Percentiles rank a stretch among this genome's conserved stretches.
These are phyloP conservation scores for Backusella morwellensis DNA, from an alignment of 192 early-diverging fungal species.

Conservation along the genomic window DNA sequence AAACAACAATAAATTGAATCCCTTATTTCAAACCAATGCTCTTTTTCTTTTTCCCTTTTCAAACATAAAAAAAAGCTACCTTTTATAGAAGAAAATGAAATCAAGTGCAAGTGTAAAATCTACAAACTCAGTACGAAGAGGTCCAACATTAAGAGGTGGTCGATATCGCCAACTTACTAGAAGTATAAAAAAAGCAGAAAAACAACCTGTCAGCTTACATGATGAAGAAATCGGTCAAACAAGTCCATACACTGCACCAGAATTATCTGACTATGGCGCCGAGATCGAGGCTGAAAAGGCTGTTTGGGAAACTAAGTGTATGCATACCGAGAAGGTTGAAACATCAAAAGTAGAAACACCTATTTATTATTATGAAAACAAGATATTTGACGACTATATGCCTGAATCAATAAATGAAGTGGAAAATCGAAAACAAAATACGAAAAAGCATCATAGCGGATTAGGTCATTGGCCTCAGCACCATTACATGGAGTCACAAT, in stretches of 20 bases:
- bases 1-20: conserved; percentile 2
- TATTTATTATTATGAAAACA: not conserved
- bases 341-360: not conserved
- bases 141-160: conserved; percentile 27
- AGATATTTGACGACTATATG: not conserved
- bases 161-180: not conserved
- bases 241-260: not conserved
- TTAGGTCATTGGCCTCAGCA: not conserved
- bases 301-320: not conserved
- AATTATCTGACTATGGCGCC: not conserved
- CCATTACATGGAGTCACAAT: not conserved
- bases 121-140: conserved; percentile 14
- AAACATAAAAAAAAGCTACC: not conserved
- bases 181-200: not conserved
- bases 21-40: not conserved
- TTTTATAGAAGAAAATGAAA: not conserved
- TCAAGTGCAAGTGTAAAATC: not conserved
- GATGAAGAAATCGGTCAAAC: not conserved
- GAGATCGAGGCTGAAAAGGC: not conserved
- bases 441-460: not conserved
- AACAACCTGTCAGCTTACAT: not conserved
- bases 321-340: not conserved
- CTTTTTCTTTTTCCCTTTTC: not conserved
- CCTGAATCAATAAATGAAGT: not conserved
- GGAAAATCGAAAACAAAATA: not conserved